Conservation (phyloP, 352 stramenopile genomes). For the Phytophthora melonis region DNA sequence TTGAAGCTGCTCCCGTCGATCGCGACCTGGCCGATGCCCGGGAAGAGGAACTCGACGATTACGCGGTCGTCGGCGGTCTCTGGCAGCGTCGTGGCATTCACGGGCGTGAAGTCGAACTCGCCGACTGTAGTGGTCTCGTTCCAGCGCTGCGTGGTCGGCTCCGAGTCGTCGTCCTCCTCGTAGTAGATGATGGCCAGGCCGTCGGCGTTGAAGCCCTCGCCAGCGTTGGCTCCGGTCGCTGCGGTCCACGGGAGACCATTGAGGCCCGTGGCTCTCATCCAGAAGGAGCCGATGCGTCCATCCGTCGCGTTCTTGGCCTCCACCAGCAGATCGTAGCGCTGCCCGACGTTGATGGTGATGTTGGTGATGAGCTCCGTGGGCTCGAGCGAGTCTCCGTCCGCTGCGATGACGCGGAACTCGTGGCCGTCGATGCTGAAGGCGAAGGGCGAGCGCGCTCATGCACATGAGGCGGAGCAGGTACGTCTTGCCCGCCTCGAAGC, state of each 20-base stretch:
- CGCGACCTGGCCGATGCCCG: constrained; percentile 29
- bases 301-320: constrained; percentile 25
- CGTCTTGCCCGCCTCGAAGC: constrained; percentile 29
- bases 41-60: constrained; percentile 34
- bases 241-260: constrained; percentile 34
- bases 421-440: constrained; percentile 45
- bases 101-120: constrained; percentile 39
- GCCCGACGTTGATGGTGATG: constrained; percentile 33
- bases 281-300: constrained; percentile 25
- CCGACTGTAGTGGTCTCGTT: constrained; percentile 22
- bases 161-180: background rate
- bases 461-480: constrained; percentile 46
- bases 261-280: constrained; percentile 33
- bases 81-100: constrained; percentile 20
- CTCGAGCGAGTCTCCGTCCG: constrained; percentile 28
- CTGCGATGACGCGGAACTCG: constrained; percentile 36
- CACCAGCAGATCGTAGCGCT: constrained; percentile 40
- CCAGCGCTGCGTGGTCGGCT: constrained; percentile 19
- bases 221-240: background rate
- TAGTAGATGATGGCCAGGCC: constrained; percentile 30
- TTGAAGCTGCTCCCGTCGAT: constrained; percentile 30
- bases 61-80: constrained; percentile 27
- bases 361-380: constrained; percentile 27
- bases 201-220: constrained; percentile 35
- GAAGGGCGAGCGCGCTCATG: constrained; percentile 36